A percentile compares a stretch with the other conserved stretches of the same genome.
Evolutionary conservation across 495 filamentous ascomycete genomes (phyloP).

Genomic region (Trichodelitschia bisporula): DNA sequence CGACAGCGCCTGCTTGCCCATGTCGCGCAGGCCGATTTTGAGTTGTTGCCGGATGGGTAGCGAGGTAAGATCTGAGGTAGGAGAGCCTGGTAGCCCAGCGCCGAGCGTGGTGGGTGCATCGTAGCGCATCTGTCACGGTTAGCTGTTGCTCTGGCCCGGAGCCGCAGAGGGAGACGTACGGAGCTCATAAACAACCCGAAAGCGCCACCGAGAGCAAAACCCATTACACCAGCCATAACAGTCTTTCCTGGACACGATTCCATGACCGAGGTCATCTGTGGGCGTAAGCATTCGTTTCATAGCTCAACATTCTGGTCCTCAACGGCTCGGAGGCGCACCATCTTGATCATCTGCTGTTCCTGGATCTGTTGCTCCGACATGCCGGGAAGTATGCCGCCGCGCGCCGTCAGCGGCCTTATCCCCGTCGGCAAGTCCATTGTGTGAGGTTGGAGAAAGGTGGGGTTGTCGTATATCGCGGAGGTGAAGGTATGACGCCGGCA

Average conservation of each 20-base stretch:
- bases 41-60: slow-evolving; percentile 69
- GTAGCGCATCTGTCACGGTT: slow-evolving; percentile 85
- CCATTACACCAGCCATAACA: slow-evolving; percentile 58
- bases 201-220: slow-evolving; percentile 73
- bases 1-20: slow-evolving; percentile 62
- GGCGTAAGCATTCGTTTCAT: not conserved
- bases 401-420: no score
- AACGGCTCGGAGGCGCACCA: slow-evolving; percentile 3
- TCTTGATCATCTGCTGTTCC: slow-evolving; percentile 13
- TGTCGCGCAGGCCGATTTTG: slow-evolving; percentile 67
- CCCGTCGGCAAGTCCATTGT: no score
- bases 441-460: no score
- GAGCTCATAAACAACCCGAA: slow-evolving; percentile 76
- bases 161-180: slow-evolving; percentile 1
- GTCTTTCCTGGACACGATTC: slow-evolving; percentile 76
- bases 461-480: no score
- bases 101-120: slow-evolving; percentile 46
- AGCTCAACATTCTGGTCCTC: not conserved
- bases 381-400: no score
- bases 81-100: no score
- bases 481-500: no score
- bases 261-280: slow-evolving; percentile 56
- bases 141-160: no score
- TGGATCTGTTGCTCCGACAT: slow-evolving; percentile 7
- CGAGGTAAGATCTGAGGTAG: slow-evolving; percentile 4